Evolutionary conservation across 352 stramenopile species (phyloP), one percentile per base, ranked within the genome.

Genomic region (Globisporangium cystogenes): DNA sequence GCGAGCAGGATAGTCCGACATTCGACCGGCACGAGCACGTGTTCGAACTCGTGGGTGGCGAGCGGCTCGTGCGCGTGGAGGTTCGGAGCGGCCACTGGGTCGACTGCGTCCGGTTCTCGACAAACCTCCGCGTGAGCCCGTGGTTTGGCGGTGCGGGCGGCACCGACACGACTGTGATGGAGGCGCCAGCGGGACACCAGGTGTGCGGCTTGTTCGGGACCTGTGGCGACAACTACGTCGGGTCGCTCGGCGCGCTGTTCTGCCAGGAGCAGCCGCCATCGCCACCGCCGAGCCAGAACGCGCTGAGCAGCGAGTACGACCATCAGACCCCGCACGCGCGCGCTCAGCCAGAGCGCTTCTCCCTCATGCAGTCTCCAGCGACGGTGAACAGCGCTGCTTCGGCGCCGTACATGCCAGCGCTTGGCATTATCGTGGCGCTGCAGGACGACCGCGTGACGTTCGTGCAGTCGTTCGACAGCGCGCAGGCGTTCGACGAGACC

Each of bases 81-180:
- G 66, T 80, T 5, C 71, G 54, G 20, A 76, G 68, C 53, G 73
- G 68, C 6, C 62, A 79, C 44, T 84, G 75, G 71, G 59, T 87
- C 26, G 75, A 87, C 26, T 63, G 68, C 11, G 46, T 86, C 10
- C 68, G 66, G 15, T 70, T 86, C 20, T 57, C 61, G 16, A 83
- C 75, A 11, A 87, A 65, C 27, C 21, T 67, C 10, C 73, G 75
- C 8, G 43, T 51, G 51, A 74, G 70, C 48, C 61, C 71, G 21
- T 82, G 71, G 72, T 82, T 79, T 58, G 75, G 75, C 4, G 70
- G 69, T 20, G 29, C 43, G 7, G 69, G 67, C 29, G 72, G 75
- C 1, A 41, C 31, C 1, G 53, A 70, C 16, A 51, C 53, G 26
- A 51, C 40, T 1, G 35, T 62, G 10, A 57, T 84, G 48, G 62